A percentile compares a stretch with the other conserved stretches of the same genome.
Evolutionary conservation across 1,139 yeast genomes (phyloP).

Genomic region (Hyphopichia wangnamkhiaoensis): DNA sequence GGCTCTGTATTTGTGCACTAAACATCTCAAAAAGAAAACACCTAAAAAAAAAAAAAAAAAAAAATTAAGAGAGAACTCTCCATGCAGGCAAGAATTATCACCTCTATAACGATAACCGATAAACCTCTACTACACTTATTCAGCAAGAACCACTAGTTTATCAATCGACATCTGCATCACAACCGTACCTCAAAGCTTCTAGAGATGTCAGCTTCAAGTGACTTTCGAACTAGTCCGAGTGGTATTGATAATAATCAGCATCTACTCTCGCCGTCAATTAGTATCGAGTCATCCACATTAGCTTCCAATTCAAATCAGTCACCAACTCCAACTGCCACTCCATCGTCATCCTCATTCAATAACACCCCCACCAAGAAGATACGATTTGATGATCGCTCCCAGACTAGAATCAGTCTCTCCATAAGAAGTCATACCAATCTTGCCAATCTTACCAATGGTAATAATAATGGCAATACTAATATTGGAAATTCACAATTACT

Average conservation of each 20-base stretch:
- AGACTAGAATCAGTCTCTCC: slow-evolving; percentile 27
- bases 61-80: too few species aligned
- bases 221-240: too few species aligned
- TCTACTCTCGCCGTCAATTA: not conserved
- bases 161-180: too few species aligned
- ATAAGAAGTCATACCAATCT: slow-evolving; percentile 11
- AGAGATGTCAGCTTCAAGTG: not conserved
- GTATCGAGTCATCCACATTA: not conserved
- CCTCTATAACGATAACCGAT: too few species aligned
- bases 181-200: not conserved
- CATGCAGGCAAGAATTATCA: too few species aligned
- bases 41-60: too few species aligned
- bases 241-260: not conserved
- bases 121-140: too few species aligned
- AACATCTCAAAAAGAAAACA: too few species aligned
- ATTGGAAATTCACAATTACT: too few species aligned
- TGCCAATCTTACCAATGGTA: not conserved
- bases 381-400: slow-evolving; percentile 43
- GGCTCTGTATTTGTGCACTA: too few species aligned
- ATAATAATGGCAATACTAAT: not conserved
- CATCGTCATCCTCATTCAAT: not conserved
- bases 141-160: too few species aligned
- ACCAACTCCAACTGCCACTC: slow-evolving; percentile 6
- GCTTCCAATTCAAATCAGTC: not conserved
- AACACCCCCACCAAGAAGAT: slow-evolving; percentile 15